These are phyloP conservation scores for Diaporthe ampelina DNA, from an alignment of 2,329 filamentous ascomycete genomes.

Conservation along the genomic window DNA sequence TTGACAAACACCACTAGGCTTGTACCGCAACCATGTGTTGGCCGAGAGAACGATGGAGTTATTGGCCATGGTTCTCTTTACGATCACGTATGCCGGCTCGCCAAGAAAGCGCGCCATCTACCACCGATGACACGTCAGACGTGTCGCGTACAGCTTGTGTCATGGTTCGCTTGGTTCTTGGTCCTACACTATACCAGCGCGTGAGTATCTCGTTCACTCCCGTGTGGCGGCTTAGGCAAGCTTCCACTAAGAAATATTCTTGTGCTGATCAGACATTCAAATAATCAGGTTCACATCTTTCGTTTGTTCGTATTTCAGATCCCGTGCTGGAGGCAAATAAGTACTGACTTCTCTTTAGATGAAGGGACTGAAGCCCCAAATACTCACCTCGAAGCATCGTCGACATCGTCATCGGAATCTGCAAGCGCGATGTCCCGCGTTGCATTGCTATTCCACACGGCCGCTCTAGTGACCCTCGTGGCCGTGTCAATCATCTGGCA, in stretches of 20 bases:
- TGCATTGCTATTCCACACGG: constrained; percentile 11
- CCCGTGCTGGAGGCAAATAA: too few species aligned
- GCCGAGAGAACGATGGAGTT: not conserved
- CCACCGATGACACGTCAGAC: constrained; percentile 17
- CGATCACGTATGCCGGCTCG: not conserved
- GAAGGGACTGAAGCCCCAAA: not conserved
- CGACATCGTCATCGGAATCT: not conserved
- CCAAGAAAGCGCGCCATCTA: constrained; percentile 1
- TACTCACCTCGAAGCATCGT: not conserved
- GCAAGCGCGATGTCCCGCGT: constrained; percentile 6
- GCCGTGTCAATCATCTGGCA: constrained; percentile 3
- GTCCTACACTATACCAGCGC: constrained; percentile 23
- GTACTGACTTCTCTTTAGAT: constrained; percentile 1
- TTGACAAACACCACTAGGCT: constrained; percentile 13
- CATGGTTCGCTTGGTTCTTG: constrained; percentile 29
- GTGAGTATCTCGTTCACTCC: not conserved
- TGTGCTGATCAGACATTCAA: not conserved
- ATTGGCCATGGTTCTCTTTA: not conserved
- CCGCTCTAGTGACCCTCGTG: not conserved
- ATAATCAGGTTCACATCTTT: not conserved
- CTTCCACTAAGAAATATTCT: not conserved
- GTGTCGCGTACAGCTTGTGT: constrained; percentile 19
- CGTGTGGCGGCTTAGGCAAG: not conserved
- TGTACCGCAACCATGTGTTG: not conserved
- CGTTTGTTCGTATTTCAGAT: not conserved